Base-by-base conservation (phyloP, 2,329 filamentous ascomycete species). In the Hypomyces perniciosus region DNA sequence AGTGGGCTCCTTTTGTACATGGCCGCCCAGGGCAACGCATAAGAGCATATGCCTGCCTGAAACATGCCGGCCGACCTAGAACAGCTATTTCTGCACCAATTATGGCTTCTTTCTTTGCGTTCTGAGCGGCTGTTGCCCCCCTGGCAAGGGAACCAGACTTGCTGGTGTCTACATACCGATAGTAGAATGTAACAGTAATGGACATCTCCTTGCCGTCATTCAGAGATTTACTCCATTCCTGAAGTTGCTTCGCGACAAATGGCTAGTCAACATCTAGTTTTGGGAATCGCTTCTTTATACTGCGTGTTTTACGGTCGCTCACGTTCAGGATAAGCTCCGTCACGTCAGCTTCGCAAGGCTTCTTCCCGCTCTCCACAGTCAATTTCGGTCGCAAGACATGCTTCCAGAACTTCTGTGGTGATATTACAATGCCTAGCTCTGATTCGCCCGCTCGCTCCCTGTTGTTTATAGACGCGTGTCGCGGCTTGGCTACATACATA, bases 1-100 rank as follows among this genome's bases (percentile, higher is more conserved):
- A 55, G 45, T 55, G 41, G 37, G 53, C 51, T 31, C 51, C 48
- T 33, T 48, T 51, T 51, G 30, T 53, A 51, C 41, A 55, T 28
- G 38, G 38, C n/a, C 28, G 44, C 29, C 42, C 26, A 30, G 47
- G 51, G 31, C 44, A 55, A 27, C 48, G 48, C 37, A 53, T 53
- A 13, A 55, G 45, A 13, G 44, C 13, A 48, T 39, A 55, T 33
- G 50, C 46, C 35, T 53, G 44, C 20, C 37, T 48, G 8, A 53
- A 42, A 34, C 31, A 55, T 10, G 47, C 50, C 35, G 46, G 46
- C 38, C 43, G 37, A 39, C 48, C 47, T 7, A 56, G 44, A 40
- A 53, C 45, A 13, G 38, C 48, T 29, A 38, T 29, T 39, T 52
- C 44, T n/a, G n/a, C n/a, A 12, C 45, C 45, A 29, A 50, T 53